These are phyloP conservation scores for Trichosporon coremiiforme DNA, from an alignment of 1,284 basidiomycete species.

Conservation along the genomic window DNA sequence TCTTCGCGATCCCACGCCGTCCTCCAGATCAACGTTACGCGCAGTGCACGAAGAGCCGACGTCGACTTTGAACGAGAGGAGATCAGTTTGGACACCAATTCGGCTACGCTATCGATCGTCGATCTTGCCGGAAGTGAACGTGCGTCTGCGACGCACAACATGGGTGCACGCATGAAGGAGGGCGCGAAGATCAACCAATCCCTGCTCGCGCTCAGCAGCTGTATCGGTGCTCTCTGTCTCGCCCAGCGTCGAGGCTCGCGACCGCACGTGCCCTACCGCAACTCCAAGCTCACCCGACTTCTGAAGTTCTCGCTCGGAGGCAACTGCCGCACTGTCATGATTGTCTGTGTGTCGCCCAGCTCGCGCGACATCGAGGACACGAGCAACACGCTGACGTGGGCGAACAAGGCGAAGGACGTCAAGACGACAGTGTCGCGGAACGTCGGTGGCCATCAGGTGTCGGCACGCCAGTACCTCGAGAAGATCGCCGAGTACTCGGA, in stretches of 20 bases:
- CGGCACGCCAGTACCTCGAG: slow-evolving; percentile 90
- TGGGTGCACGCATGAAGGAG: slow-evolving; percentile 94
- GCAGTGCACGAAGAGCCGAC: slow-evolving; percentile 63
- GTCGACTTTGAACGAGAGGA: slow-evolving; percentile 48
- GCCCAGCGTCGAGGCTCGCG: slow-evolving; percentile 72
- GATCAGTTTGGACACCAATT: slow-evolving; percentile 64
- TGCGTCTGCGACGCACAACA: slow-evolving; percentile 89
- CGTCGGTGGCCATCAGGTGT: slow-evolving; percentile 87
- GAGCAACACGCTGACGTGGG: slow-evolving; percentile 93
- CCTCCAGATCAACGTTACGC: slow-evolving; percentile 85
- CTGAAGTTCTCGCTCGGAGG: slow-evolving; percentile 96
- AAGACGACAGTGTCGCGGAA: slow-evolving; percentile 90
- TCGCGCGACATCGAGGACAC: slow-evolving; percentile 95
- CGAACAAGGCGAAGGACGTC: slow-evolving; percentile 94
- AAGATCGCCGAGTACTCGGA: slow-evolving; percentile 70
- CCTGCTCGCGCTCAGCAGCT: slow-evolving; percentile 88
- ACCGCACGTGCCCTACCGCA: slow-evolving; percentile 90
- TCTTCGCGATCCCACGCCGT: slow-evolving; percentile 96
- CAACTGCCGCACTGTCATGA: slow-evolving; percentile 98
- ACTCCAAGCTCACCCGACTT: slow-evolving; percentile 92
- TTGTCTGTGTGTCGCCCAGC: slow-evolving; percentile 92
- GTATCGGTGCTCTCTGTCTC: slow-evolving; percentile 87
- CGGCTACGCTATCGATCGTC: slow-evolving; percentile 91
- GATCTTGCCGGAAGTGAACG: slow-evolving; percentile 95
- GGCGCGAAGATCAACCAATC: slow-evolving; percentile 98